Evolutionary conservation across 345 rosid genomes (phyloP), one percentile per base, ranked within the genome.

Genomic region (Heritiera fomes): DNA sequence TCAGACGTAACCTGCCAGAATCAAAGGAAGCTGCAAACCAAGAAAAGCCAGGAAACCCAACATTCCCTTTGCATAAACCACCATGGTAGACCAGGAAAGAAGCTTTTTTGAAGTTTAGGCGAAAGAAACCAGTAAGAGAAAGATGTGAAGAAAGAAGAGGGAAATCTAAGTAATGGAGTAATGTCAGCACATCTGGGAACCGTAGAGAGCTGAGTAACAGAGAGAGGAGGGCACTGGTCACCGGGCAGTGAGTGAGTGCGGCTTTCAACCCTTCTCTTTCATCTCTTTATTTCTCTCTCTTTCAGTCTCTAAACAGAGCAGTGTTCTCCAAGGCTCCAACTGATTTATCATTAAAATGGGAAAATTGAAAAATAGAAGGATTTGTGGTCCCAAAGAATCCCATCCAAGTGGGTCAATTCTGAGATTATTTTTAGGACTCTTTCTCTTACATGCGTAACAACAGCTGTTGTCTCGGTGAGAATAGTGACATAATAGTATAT

Each of bases 21-120:
- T 60, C 23, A 71, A 61, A 61, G 91, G 93, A 66, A 89, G 84
- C 77, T 86, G 90, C 85, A 82, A 73, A 80, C 82, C 86, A 77
- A 86, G 81, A 82, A 86, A 83, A 34, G 88, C 83, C 69, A 86
- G 63, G 47, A 85, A 78, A 80, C 87, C 86, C 86, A 86, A 83
- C 78, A 90, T 78, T 71, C 64, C 73, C 77, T 55, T 75, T 49
- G 75, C 60, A 55, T 41, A 43, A 74, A 75, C 77, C 85, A 61
- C 87, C 94, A 93, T 92, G 60, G 82, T 66, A 28, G 66, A 68
- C 41, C 76, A 80, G 70, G 53, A 47, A 50, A 53, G 15, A 38
- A 32, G 0, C 30, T 18, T 2, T 14, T 9, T 9, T 15, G 1
- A 81, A 76, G 55, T 64, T 64, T 49, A 13, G 56, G 17, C 40